Percentiles rank a stretch among this genome's conserved stretches.
These are phyloP conservation scores for Strombidium stylifer DNA, from an alignment of 73 alveolate genomes.

Conservation along the genomic window DNA sequence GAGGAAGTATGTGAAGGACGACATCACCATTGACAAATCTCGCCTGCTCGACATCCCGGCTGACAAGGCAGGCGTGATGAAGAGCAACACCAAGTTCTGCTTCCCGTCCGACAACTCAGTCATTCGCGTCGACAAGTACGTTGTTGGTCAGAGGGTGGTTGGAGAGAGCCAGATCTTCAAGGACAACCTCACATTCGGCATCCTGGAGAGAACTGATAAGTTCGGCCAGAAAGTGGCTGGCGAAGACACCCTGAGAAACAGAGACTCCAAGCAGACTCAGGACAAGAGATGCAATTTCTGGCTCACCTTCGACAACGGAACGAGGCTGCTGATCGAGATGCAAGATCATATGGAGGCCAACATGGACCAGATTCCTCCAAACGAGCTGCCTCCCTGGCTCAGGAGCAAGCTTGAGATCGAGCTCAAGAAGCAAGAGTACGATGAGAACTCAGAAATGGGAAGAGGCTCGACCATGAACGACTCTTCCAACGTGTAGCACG, in stretches of 20 bases:
- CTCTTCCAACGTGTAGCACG: too few species aligned
- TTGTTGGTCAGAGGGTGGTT: conserved; percentile 69
- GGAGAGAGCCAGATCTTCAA: conserved; percentile 61
- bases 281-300: conserved; percentile 69
- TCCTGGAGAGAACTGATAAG: conserved; percentile 49
- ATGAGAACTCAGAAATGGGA: too few species aligned
- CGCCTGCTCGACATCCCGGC: conserved; percentile 77
- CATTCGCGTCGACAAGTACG: conserved; percentile 63
- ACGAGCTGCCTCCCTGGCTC: conserved; percentile 18
- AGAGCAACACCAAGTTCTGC: conserved; percentile 78
- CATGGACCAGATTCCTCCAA: conserved; percentile 46
- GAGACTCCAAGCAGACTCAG: conserved; percentile 4
- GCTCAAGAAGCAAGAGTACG: background rate
- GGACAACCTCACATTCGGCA: conserved; percentile 79
- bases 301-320: conserved; percentile 75
- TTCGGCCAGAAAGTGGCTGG: conserved; percentile 3
- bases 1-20: conserved; percentile 44
- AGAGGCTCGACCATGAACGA: background rate
- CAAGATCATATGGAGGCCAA: conserved; percentile 49
- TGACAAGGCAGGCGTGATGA: conserved; percentile 71
- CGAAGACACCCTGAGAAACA: conserved; percentile 25
- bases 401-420: background rate
- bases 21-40: conserved; percentile 4
- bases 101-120: conserved; percentile 94
- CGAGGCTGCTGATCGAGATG: conserved; percentile 66